phyloP scores from a whole-genome alignment of 2,329 filamentous ascomycete species.

The Cytospora paraplurivora region DNA sequence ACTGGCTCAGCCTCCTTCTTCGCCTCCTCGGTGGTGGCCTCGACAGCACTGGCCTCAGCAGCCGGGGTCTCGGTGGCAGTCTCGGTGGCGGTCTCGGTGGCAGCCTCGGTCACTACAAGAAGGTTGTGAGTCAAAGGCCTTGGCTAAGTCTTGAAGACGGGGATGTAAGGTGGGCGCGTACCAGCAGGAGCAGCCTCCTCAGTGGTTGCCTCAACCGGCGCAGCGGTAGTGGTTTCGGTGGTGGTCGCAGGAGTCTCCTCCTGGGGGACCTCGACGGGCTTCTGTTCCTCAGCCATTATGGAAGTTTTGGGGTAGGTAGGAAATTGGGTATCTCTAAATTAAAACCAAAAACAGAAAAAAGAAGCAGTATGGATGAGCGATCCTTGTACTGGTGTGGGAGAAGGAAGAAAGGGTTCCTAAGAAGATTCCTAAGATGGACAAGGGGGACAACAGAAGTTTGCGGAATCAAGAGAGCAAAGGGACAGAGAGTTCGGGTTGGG shows the following conservation, averaged over 20 bases:
- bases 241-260: constrained; percentile 48
- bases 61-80: constrained; percentile 43
- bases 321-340: constrained; percentile 54
- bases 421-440: constrained; percentile 15
- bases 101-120: constrained; percentile 34
- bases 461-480: constrained; percentile 26
- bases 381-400: constrained; percentile 8
- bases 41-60: constrained; percentile 39
- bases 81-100: constrained; percentile 39
- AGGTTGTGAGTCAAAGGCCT: constrained; percentile 1
- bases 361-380: constrained; percentile 11
- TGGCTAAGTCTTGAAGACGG: neutral
- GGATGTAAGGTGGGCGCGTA: constrained; percentile 15
- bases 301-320: constrained; percentile 35
- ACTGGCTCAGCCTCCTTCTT: constrained; percentile 53
- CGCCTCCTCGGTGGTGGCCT: constrained; percentile 40
- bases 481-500: constrained; percentile 27
- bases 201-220: constrained; percentile 29
- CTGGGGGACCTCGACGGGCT: constrained; percentile 63
- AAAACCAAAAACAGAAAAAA: constrained; percentile 28
- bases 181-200: constrained; percentile 27
- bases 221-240: constrained; percentile 28
- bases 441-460: constrained; percentile 22
- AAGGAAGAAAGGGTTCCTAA: constrained; percentile 1
- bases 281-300: constrained; percentile 74